Conservation (phyloP, 2,329 filamentous ascomycete species). For the Chrysoporthe cubensis region DNA sequence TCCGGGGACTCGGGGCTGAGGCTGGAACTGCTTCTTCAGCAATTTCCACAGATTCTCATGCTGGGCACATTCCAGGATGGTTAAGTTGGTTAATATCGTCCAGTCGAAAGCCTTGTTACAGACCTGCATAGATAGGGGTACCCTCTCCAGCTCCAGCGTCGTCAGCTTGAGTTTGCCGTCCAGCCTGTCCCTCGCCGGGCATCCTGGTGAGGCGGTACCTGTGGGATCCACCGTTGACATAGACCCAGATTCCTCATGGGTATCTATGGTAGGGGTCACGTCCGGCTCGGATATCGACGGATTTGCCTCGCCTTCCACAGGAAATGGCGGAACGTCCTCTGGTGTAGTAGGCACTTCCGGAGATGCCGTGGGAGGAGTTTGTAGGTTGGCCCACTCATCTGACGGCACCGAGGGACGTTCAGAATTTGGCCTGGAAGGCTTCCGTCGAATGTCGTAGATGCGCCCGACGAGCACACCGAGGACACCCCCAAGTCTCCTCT, state of each 20-base stretch:
- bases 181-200: constrained; percentile 44
- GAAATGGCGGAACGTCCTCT: neutral
- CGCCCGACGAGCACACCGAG: constrained; percentile 70
- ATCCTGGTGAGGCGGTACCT: constrained; percentile 2
- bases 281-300: constrained; percentile 6
- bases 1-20: constrained; percentile 39
- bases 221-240: constrained; percentile 4
- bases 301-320: constrained; percentile 8
- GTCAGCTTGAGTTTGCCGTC: constrained; percentile 69
- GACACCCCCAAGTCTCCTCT: constrained; percentile 68
- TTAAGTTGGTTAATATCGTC: constrained; percentile 71
- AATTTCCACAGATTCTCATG: constrained; percentile 78
- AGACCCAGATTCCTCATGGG: constrained; percentile 3
- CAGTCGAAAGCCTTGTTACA: constrained; percentile 75
- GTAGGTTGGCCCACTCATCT: neutral
- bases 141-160: constrained; percentile 73
- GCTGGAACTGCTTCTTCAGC: constrained; percentile 65
- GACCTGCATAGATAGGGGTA: constrained; percentile 73
- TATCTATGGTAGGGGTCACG: constrained; percentile 12
- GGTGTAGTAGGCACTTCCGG: constrained; percentile 5
- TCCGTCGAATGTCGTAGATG: constrained; percentile 61
- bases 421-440: constrained; percentile 26
- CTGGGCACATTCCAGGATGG: constrained; percentile 72
- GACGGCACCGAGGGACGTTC: constrained; percentile 1
- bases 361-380: constrained; percentile 10